These are phyloP conservation scores for Trichoderma koningii DNA, from an alignment of 2,329 filamentous ascomycete genomes.

Conservation along the genomic window DNA sequence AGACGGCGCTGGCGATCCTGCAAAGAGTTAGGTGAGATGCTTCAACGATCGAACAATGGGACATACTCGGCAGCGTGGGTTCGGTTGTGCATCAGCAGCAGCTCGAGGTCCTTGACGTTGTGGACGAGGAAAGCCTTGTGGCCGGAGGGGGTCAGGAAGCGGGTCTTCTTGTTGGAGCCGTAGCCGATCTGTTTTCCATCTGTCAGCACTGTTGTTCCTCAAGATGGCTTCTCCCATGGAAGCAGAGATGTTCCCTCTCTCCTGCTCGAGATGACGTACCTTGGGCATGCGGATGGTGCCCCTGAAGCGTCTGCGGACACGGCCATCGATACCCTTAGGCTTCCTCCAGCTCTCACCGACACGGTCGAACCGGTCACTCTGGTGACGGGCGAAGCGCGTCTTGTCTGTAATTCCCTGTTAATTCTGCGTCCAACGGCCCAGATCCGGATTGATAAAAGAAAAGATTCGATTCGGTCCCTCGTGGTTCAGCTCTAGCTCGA, in stretches of 20 bases:
- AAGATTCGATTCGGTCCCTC: not conserved
- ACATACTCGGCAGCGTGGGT: slow-evolving; percentile 98
- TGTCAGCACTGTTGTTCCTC: slow-evolving; percentile 26
- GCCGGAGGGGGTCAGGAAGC: slow-evolving; percentile 97
- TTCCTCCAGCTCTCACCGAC: slow-evolving; percentile 93
- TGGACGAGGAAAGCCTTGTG: slow-evolving; percentile 99
- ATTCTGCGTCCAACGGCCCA: slow-evolving; percentile 33
- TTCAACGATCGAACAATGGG: not conserved
- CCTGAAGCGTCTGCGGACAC: slow-evolving; percentile 95
- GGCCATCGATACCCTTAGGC: slow-evolving; percentile 99
- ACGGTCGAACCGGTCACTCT: slow-evolving; percentile 95
- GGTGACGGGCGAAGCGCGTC: slow-evolving; percentile 95
- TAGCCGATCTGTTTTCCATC: slow-evolving; percentile 76
- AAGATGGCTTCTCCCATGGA: no score
- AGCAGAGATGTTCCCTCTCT: not conserved
- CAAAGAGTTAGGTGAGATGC: slow-evolving; percentile 18
- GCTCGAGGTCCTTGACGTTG: slow-evolving; percentile 94
- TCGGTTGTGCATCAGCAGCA: slow-evolving; percentile 99
- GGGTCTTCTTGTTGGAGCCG: slow-evolving; percentile 99
- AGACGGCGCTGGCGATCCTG: slow-evolving; percentile 97
- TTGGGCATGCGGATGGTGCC: slow-evolving; percentile 96
- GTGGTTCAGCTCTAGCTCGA: slow-evolving; percentile 3
- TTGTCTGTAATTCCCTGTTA: slow-evolving; percentile 65
- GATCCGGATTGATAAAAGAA: not conserved
- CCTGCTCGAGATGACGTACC: slow-evolving; percentile 61